phyloP scores from a whole-genome alignment of 2,329 filamentous ascomycete genomes.

The Colletotrichum phormii region DNA sequence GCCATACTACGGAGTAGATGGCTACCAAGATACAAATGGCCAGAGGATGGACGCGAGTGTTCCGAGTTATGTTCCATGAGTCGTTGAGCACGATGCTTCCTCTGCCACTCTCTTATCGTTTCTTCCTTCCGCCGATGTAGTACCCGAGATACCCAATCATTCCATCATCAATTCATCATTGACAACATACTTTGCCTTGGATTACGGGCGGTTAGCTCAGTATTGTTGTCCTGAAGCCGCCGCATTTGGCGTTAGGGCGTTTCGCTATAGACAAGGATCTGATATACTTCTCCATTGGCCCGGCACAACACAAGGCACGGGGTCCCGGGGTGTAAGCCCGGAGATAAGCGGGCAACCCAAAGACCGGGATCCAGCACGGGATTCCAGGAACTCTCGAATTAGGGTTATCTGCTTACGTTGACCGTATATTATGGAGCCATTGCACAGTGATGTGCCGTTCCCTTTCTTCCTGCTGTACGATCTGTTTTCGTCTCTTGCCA shows the following conservation, averaged over 20 bases:
- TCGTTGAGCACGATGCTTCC: neutral
- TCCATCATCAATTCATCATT: neutral
- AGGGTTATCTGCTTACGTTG: neutral
- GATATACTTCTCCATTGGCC: neutral
- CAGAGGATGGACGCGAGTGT: neutral
- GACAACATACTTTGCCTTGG: neutral
- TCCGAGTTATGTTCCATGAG: slow-evolving; percentile 10
- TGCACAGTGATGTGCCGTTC: neutral
- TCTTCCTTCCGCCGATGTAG: neutral
- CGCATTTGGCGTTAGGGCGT: too few relatives aligned
- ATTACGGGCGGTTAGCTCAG: neutral
- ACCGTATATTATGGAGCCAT: too few relatives aligned
- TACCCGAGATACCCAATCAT: neutral
- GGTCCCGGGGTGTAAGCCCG: neutral
- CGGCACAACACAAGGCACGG: neutral
- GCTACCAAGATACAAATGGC: neutral
- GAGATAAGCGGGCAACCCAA: neutral
- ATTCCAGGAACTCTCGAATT: neutral
- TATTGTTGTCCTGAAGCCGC: too few relatives aligned
- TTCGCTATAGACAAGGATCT: neutral
- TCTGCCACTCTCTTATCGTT: neutral
- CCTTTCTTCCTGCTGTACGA: neutral
- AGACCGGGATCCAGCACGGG: neutral
- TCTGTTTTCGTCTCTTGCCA: neutral
- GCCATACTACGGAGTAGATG: neutral